Evolutionary conservation across 1,139 yeast species (phyloP), one percentile per base, ranked within the genome.

Genomic region (Diutina mesorugosa): DNA sequence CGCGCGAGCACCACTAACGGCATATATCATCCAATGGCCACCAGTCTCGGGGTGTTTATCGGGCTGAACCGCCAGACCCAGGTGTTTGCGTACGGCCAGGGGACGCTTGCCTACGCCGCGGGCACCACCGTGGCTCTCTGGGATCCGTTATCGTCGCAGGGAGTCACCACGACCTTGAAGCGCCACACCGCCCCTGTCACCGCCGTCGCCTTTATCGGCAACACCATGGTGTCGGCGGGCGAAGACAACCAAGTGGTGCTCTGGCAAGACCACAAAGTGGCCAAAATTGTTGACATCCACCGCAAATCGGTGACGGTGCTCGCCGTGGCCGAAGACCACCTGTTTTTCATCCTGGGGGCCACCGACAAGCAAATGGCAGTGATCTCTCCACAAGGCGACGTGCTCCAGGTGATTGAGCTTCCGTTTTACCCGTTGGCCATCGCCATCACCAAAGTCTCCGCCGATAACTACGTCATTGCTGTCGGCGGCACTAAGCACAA

Each of bases 401-500:
- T 54, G 1, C 38, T 54, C 6, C 74, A 74, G 57, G 62, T 57
- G 16, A 60, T 72, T 51, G 60, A 72, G 52, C 63, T 67, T 29
- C 83, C 85, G 29, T 81, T 86, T 59, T 83, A 77, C 58, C 96
- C 97, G 1, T 70, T 90, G 56, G 65, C 86, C 3, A 64, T 88
- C 51, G 84, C 87, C 1, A 59, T 84, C 26, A 77, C 78, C 61
- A 71, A 73, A 55, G 68, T 83, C 32, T 69, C 64, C 50, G 28
- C 28, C 6, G 35, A 45, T 46, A 67, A 53, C 59, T 6, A 69
- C 69, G 30, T 69, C 72, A 57, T 78, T 77, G 59, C 65, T 90
- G 8, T 73, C 91, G n/a, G 85, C 91, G 1, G 76, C 90, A n/a
- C 91, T 90, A 47, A 97, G 97, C 6, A 87, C 98, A 71, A 74